Percentiles rank a stretch among this genome's conserved stretches.
Evolutionary conservation across 768 basidiomycete species (phyloP).

Genomic region (Lentinula aciculospora): DNA sequence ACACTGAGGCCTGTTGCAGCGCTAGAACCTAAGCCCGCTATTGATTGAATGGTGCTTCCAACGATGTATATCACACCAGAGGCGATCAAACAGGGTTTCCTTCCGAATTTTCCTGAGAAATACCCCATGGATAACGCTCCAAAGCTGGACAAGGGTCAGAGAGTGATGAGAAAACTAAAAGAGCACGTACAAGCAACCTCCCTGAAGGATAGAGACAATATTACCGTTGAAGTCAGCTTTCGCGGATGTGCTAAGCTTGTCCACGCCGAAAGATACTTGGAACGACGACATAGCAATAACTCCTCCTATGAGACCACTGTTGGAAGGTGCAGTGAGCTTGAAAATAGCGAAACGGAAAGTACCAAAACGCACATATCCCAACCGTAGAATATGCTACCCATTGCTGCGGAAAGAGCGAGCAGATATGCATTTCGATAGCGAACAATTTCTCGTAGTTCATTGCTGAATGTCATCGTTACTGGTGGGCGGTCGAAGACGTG

Average conservation of each 20-base stretch:
- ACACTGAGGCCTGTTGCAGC: constrained; percentile 26
- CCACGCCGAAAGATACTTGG: constrained; percentile 40
- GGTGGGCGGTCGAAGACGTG: neutral
- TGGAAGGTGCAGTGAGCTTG: constrained; percentile 7
- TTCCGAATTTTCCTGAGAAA: constrained; percentile 36
- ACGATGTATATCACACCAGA: constrained; percentile 42
- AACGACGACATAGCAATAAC: constrained; percentile 40
- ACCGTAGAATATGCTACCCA: constrained; percentile 45
- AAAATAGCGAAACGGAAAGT: neutral
- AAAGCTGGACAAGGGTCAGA: constrained; percentile 24
- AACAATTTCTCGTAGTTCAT: constrained; percentile 17
- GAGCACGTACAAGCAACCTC: constrained; percentile 38
- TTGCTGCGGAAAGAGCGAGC: constrained; percentile 36
- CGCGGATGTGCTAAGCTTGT: constrained; percentile 28
- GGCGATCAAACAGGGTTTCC: constrained; percentile 36
- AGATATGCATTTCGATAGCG: constrained; percentile 39
- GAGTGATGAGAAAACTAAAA: neutral
- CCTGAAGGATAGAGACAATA: constrained; percentile 47
- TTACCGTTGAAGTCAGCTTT: constrained; percentile 40
- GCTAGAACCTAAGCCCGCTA: constrained; percentile 36
- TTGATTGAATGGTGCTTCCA: constrained; percentile 40
- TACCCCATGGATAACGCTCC: constrained; percentile 37
- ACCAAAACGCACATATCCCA: constrained; percentile 33
- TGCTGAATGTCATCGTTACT: constrained; percentile 20
- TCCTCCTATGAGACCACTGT: constrained; percentile 44